Conservation (phyloP, 2,329 filamentous ascomycete genomes). For the Zasmidium angulare region DNA sequence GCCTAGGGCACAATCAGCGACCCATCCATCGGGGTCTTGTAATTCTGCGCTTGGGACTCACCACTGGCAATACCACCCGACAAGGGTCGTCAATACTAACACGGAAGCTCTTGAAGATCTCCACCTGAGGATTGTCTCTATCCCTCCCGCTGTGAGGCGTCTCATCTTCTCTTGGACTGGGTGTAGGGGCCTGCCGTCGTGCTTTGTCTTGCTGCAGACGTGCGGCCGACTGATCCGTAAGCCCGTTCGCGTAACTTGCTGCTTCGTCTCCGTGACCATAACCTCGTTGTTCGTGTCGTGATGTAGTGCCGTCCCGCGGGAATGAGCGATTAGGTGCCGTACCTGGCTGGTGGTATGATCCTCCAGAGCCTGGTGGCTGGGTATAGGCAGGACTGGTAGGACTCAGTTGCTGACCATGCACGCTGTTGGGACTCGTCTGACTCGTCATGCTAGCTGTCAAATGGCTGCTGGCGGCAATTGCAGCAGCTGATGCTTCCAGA, state of each 20-base stretch:
- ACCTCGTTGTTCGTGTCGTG: constrained; percentile 19
- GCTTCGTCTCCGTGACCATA: constrained; percentile 26
- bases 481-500: constrained; percentile 52
- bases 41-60: constrained; percentile 18
- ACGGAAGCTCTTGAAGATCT: constrained; percentile 98
- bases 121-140: constrained; percentile 60
- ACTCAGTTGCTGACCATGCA: constrained; percentile 42
- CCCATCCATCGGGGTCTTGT: not conserved
- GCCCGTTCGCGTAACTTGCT: constrained; percentile 23
- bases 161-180: constrained; percentile 33
- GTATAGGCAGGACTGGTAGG: constrained; percentile 52
- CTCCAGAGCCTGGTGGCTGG: constrained; percentile 26
- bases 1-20: constrained; percentile 46
- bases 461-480: constrained; percentile 51
- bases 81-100: constrained; percentile 98
- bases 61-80: constrained; percentile 89
- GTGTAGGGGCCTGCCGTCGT: constrained; percentile 31
- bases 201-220: constrained; percentile 25
- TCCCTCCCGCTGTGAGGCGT: constrained; percentile 23
- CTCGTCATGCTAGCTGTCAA: constrained; percentile 51
- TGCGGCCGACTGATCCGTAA: constrained; percentile 17
- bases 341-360: constrained; percentile 28
- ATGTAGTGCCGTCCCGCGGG: constrained; percentile 26
- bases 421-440: constrained; percentile 41
- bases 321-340: constrained; percentile 31